phyloP scores from a whole-genome alignment of 2,329 filamentous ascomycete species.

The Calonectria hawksworthii region DNA sequence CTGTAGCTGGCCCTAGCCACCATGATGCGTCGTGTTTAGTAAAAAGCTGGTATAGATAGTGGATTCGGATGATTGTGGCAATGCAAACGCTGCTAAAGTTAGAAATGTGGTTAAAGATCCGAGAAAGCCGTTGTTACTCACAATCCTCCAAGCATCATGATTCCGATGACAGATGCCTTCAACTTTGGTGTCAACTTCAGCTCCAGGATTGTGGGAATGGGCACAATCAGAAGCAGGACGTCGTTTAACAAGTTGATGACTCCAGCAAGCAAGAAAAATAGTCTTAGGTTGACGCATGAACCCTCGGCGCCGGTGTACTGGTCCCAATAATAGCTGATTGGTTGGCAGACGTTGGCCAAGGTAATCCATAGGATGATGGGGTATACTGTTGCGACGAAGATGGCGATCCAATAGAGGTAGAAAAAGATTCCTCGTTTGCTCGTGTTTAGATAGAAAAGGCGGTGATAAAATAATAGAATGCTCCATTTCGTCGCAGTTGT shows the following conservation, averaged over 20 bases:
- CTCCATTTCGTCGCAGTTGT: conserved; percentile 27
- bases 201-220: conserved; percentile 27
- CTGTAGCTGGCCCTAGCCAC: conserved; percentile 24
- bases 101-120: background rate
- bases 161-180: conserved; percentile 25
- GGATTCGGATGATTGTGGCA: conserved; percentile 31
- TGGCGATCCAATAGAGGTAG: conserved; percentile 17
- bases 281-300: conserved; percentile 21
- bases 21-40: conserved; percentile 18
- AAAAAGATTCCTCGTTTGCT: background rate
- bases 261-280: conserved; percentile 21
- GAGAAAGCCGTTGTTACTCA: background rate
- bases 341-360: conserved; percentile 20
- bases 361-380: conserved; percentile 22
- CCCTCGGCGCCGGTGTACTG: conserved; percentile 27
- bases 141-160: conserved; percentile 33
- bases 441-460: conserved; percentile 20
- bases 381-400: conserved; percentile 4
- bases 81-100: conserved; percentile 22
- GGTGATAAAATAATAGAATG: conserved; percentile 29
- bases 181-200: conserved; percentile 23
- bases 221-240: conserved; percentile 27
- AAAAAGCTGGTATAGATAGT: conserved; percentile 29
- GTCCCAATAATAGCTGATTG: conserved; percentile 29
- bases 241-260: conserved; percentile 32